A percentile compares a stretch with the other conserved stretches of the same genome.
Evolutionary conservation across 2,329 filamentous ascomycete species (phyloP).

Genomic region (Trichoderma semiorbis): DNA sequence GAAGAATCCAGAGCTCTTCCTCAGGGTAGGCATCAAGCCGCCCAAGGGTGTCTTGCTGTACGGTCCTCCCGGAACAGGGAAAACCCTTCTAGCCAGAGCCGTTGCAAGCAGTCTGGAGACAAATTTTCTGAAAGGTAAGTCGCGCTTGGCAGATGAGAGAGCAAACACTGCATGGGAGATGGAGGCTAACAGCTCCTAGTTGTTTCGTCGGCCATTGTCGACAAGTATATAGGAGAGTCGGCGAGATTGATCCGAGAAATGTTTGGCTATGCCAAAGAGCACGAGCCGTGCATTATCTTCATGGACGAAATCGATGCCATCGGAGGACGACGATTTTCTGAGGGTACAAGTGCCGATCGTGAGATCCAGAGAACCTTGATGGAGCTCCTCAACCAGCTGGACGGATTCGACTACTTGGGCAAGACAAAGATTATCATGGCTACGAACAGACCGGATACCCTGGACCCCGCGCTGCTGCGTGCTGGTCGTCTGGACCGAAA

Average conservation of each 20-base stretch:
- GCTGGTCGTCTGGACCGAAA: constrained; percentile 94
- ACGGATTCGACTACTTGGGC: constrained; percentile 97
- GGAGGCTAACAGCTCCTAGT: constrained; percentile 52
- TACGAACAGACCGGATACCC: constrained; percentile 92
- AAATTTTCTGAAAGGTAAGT: constrained; percentile 91
- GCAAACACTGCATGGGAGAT: background rate
- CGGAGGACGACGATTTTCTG: constrained; percentile 91
- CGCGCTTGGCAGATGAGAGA: background rate
- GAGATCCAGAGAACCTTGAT: constrained; percentile 98
- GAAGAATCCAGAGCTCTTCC: constrained; percentile 97
- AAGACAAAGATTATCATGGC: constrained; percentile 99
- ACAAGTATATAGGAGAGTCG: constrained; percentile 99
- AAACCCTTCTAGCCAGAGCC: constrained; percentile 89
- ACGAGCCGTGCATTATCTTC: constrained; percentile 99
- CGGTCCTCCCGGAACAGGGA: constrained; percentile 93
- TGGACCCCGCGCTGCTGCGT: constrained; percentile 88
- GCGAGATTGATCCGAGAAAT: constrained; percentile 96
- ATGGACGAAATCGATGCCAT: constrained; percentile 99
- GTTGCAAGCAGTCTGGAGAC: constrained; percentile 96
- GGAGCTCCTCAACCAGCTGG: constrained; percentile 97
- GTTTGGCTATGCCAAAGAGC: constrained; percentile 99
- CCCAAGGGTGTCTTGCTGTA: constrained; percentile 97
- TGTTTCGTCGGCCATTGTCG: constrained; percentile 96
- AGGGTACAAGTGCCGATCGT: constrained; percentile 94
- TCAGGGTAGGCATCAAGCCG: constrained; percentile 96